A percentile compares a stretch with the other conserved stretches of the same genome.
Evolutionary conservation across 495 filamentous ascomycete genomes (phyloP).

Genomic region (Penicillium nucicola): DNA sequence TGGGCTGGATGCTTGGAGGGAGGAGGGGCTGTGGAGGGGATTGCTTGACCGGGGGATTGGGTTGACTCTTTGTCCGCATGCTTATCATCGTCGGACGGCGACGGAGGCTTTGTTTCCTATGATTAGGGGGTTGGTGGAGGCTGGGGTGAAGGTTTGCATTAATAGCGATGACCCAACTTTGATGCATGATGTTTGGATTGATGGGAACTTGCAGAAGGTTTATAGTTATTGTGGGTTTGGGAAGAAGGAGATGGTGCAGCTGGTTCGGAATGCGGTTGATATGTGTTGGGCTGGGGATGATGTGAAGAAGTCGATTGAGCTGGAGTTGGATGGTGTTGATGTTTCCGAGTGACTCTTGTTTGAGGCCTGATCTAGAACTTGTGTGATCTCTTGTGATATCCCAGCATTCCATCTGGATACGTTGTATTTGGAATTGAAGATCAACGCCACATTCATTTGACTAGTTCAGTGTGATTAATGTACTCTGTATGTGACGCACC

Average conservation of each 20-base stretch:
- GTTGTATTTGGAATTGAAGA: too few relatives aligned
- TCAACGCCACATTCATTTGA: too few relatives aligned
- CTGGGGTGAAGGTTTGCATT: constrained; percentile 34
- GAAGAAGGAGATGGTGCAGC: constrained; percentile 32
- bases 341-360: background rate
- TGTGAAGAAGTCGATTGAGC: constrained; percentile 18
- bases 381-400: too few relatives aligned
- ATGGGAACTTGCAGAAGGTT: constrained; percentile 39
- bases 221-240: constrained; percentile 30
- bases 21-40: constrained; percentile 26
- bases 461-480: too few relatives aligned
- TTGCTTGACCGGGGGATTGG: constrained; percentile 30
- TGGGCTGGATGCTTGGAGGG: constrained; percentile 35
- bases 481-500: too few relatives aligned
- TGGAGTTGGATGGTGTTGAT: constrained; percentile 19
- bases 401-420: too few relatives aligned
- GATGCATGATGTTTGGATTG: constrained; percentile 44
- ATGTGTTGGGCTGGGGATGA: constrained; percentile 37
- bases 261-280: constrained; percentile 36
- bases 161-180: constrained; percentile 42
- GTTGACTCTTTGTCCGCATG: constrained; percentile 41
- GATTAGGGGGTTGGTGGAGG: constrained; percentile 32
- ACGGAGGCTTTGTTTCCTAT: constrained; percentile 37
- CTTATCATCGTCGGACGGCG: constrained; percentile 37
- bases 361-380: too few relatives aligned